Base-by-base conservation (phyloP, 257 asterid species). In the Eustoma russellianum region DNA sequence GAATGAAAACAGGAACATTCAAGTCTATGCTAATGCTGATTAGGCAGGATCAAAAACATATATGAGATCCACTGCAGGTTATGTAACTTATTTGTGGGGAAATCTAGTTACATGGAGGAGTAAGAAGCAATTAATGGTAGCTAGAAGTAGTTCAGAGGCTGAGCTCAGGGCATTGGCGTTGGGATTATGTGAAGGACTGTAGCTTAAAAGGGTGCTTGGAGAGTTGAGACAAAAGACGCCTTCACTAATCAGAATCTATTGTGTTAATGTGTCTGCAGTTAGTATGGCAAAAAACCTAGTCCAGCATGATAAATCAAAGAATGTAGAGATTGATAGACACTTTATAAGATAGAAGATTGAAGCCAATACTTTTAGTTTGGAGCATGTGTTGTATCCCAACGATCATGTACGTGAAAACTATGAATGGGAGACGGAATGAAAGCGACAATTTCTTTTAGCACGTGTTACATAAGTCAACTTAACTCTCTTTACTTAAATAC, bases 91-190 rank as follows among this genome's bases (percentile, higher is more conserved):
- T 14, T 5, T 40, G 5, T 13, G 30, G 48, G 61, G 40, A n/a
- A 56, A 56, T 10, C 35, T 56, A 4, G 48, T 56, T 5, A 35
- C 61, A 16, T 56, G 50, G 61, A 41, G 30, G 17, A 43, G 49
- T 40, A 56, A 56, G 16, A 56, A 56, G 35, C 50, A 17, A 56
- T 2, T 6, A 6, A 16, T 56, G 9, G 61, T 56, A 6, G 14
- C 61, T 2, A 14, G 51, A n/a, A n/a, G 47, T n/a, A 41, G 49
- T 40, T 48, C 61, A 16, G 61, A 56, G 13, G 48, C 61, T 16
- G 61, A 56, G 17, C 40, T 40, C 28, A 16, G 50, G 40, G 49
- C 61, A 10, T 15, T 56, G 10, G 61, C 14, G 8, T 30, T 7
- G 1, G 61, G n/a, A 13, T 16, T 38, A 5, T 56, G 50, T 38